phyloP scores from a whole-genome alignment of 2,329 filamentous ascomycete species.

The Pseudogymnoascus sp. region DNA sequence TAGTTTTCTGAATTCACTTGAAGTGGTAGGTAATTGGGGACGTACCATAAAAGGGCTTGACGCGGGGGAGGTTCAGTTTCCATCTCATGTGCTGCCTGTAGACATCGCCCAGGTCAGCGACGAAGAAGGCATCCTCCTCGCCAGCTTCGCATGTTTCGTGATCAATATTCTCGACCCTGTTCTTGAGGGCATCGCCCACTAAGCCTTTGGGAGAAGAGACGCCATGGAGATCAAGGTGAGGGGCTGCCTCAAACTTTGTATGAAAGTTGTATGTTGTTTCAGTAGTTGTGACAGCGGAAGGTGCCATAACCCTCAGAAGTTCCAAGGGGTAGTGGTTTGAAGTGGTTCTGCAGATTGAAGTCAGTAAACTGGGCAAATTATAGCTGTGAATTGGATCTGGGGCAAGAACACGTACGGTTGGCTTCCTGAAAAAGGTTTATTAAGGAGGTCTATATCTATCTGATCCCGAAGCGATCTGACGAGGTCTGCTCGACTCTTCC shows the following conservation, averaged over 20 bases:
- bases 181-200: conserved; percentile 79
- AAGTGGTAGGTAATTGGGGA: conserved; percentile 15
- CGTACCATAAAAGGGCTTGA: conserved; percentile 94
- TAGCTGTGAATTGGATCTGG: not conserved
- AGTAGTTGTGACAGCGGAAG: conserved; percentile 53
- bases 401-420: conserved; percentile 10
- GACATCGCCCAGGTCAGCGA: conserved; percentile 94
- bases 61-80: conserved; percentile 86
- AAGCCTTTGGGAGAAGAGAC: conserved; percentile 57
- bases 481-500: conserved; percentile 99
- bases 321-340: conserved; percentile 1
- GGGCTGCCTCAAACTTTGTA: conserved; percentile 24
- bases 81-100: conserved; percentile 98
- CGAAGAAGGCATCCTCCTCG: conserved; percentile 96
- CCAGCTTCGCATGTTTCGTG: conserved; percentile 81
- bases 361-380: not conserved
- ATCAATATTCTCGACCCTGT: conserved; percentile 76
- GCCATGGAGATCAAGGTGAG: conserved; percentile 24
- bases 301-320: conserved; percentile 48
- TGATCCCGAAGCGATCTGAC: conserved; percentile 83
- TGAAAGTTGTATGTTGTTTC: conserved; percentile 31
- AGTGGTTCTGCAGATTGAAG: conserved; percentile 11
- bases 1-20: conserved; percentile 12
- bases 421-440: conserved; percentile 38
- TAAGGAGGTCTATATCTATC: conserved; percentile 95